A percentile compares a stretch with the other conserved stretches of the same genome.
These are phyloP conservation scores for Boletus speciosus DNA, from an alignment of 768 basidiomycete genomes.

Conservation along the genomic window DNA sequence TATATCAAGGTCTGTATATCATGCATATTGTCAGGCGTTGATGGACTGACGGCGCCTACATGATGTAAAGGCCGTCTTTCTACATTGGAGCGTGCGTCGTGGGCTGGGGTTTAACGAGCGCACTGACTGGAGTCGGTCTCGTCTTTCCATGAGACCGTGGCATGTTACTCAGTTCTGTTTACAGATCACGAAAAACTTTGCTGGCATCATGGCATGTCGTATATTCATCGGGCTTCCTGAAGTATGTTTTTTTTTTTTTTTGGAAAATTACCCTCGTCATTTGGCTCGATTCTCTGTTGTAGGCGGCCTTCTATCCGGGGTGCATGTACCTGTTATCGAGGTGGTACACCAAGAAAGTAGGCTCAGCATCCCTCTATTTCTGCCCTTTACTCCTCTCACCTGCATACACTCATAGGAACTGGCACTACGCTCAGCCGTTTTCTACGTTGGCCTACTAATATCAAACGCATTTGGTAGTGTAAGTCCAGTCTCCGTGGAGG, in stretches of 20 bases:
- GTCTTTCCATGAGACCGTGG: neutral
- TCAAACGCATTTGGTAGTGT: conserved; percentile 69
- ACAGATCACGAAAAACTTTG: conserved; percentile 52
- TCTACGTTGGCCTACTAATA: conserved; percentile 57
- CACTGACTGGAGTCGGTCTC: conserved; percentile 53
- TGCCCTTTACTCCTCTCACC: neutral
- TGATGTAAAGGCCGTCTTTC: conserved; percentile 46
- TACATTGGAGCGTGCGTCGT: conserved; percentile 61
- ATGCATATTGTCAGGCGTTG: neutral
- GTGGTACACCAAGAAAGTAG: conserved; percentile 48
- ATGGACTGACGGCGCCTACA: neutral
- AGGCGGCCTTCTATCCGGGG: conserved; percentile 67
- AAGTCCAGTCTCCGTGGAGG: conserved; percentile 15
- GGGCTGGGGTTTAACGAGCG: conserved; percentile 61
- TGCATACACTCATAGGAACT: conserved; percentile 43
- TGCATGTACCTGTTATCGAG: conserved; percentile 45
- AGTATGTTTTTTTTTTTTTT: conserved; percentile 17
- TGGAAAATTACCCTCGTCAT: neutral
- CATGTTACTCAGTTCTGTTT: neutral
- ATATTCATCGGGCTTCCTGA: conserved; percentile 65
- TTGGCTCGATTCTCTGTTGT: neutral
- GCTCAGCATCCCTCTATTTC: neutral
- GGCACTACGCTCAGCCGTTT: conserved; percentile 58
- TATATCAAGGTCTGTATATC: conserved; percentile 43
- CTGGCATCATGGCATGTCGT: conserved; percentile 53